Evolutionary conservation across 257 asterid genomes (phyloP), one percentile per base, ranked within the genome.

Genomic region (Solanum chilense): DNA sequence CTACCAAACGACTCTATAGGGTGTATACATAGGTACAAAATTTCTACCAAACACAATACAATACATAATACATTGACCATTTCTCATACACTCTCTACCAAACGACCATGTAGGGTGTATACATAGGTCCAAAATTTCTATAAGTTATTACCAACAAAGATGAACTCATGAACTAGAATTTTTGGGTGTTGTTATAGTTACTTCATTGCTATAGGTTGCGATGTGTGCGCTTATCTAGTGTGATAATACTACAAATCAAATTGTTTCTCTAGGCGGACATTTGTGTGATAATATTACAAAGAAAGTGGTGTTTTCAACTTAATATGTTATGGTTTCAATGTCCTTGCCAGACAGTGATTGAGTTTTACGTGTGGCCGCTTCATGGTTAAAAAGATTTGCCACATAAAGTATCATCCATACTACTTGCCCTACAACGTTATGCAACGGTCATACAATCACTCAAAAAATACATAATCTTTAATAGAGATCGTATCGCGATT

Each of bases 191-290:
- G 5, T 68, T 10, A 27, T 68, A 13, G 74, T 27, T 27, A 13
- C 74, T 62, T 56, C 20, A 56, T 56, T 62, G 69, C 15, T 62
- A 62, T 23, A 62, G 69, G 29, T 10, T 21, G 69, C 7, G 3
- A 62, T 0, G 69, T 62, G n/a, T 5, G 27, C 0, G 64, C n/a
- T 56, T 64, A 64, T 64, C 33, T n/a, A 10, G 39, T 14, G 12
- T 68, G 39, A 68, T 6, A 68, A 68, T 6, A 68, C 39, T 14
- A 68, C 5, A 5, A 11, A n/a, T 5, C 16, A 1, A 64, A 5
- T 5, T 64, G 0, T 10, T 64, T 11, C 0, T 64, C 31, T n/a
- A n/a, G 16, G 31, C 0, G 4, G 31, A 11, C 16, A 62, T 3
- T 5, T 62, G 33, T 62, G 70, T n/a, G 31, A 62, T n/a, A 62